phyloP scores from a whole-genome alignment of 108 stramenopile species.

The Fragilaria crotonensis region DNA sequence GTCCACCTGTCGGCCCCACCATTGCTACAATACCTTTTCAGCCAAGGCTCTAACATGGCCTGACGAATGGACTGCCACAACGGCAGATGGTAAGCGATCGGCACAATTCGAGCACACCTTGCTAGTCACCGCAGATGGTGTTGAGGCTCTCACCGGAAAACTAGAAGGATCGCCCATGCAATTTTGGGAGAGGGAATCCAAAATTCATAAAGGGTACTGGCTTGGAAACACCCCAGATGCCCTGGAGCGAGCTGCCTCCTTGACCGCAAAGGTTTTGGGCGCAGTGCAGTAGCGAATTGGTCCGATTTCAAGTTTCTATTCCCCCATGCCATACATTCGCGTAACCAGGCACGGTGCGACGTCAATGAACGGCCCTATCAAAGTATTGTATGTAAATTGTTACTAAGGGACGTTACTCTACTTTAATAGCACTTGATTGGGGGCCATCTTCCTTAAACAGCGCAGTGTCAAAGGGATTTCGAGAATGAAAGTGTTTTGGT shows the following conservation, averaged over 20 bases:
- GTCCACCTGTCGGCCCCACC: not conserved
- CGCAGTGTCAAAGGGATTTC: too few species aligned
- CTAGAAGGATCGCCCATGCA: slow-evolving; percentile 65
- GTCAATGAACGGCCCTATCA: not conserved
- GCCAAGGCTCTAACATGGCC: slow-evolving; percentile 74
- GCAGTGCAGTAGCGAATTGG: not conserved
- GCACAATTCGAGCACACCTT: slow-evolving; percentile 96
- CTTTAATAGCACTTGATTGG: too few species aligned
- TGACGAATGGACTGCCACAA: slow-evolving; percentile 97
- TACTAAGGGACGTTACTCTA: too few species aligned
- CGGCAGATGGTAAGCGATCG: slow-evolving; percentile 71
- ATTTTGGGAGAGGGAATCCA: slow-evolving; percentile 84
- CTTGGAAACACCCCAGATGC: slow-evolving; percentile 60
- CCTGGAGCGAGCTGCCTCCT: slow-evolving; percentile 20
- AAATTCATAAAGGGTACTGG: slow-evolving; percentile 67
- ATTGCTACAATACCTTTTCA: too few species aligned
- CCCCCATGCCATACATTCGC: not conserved
- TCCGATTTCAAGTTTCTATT: not conserved
- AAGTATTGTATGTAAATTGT: not conserved
- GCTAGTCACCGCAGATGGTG: slow-evolving; percentile 81
- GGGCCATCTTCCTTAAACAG: too few species aligned
- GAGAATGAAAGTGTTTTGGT: too few species aligned
- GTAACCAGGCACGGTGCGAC: not conserved
- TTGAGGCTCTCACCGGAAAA: slow-evolving; percentile 86
- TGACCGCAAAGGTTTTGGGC: slow-evolving; percentile 25